Conservation (phyloP, 2,329 filamentous ascomycete genomes). For the Aspergillus ustus region DNA sequence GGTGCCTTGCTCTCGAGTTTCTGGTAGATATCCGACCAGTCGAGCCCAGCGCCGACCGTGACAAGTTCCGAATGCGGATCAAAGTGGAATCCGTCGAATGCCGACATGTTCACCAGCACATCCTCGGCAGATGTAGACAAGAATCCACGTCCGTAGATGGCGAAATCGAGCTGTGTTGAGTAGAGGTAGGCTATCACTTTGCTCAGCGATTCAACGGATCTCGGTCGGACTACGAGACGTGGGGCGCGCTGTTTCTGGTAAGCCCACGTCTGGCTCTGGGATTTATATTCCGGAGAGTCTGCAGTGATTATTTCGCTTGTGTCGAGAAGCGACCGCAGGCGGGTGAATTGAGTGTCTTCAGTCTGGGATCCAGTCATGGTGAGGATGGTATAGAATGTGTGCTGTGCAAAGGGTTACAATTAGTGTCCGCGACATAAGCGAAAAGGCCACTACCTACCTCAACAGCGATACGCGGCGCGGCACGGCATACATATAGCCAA, state of each 20-base stretch:
- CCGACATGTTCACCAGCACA: slow-evolving; percentile 43
- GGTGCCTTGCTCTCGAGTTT: slow-evolving; percentile 34
- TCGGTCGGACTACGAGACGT: slow-evolving; percentile 39
- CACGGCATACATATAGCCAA: too few relatives aligned
- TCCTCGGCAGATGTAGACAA: slow-evolving; percentile 42
- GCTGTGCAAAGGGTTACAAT: too few relatives aligned
- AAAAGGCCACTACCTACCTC: too few relatives aligned
- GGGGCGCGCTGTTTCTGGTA: slow-evolving; percentile 39
- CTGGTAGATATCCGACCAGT: slow-evolving; percentile 45
- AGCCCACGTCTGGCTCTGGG: slow-evolving; percentile 38
- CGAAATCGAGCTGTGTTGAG: slow-evolving; percentile 41
- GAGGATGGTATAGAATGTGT: too few relatives aligned
- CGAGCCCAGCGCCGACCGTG: slow-evolving; percentile 40
- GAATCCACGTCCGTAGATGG: slow-evolving; percentile 42
- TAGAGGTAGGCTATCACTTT: slow-evolving; percentile 38
- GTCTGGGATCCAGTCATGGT: neutral
- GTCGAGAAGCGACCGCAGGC: neutral
- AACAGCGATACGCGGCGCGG: too few relatives aligned
- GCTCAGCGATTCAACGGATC: slow-evolving; percentile 34
- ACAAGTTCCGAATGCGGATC: slow-evolving; percentile 35
- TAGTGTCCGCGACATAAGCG: too few relatives aligned
- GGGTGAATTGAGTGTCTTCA: neutral
- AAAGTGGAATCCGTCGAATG: slow-evolving; percentile 44
- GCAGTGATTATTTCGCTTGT: neutral
- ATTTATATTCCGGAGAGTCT: slow-evolving; percentile 24